Evolutionary conservation across 257 asterid genomes (phyloP), one percentile per base, ranked within the genome.

Genomic region (Handroanthus guayacan): DNA sequence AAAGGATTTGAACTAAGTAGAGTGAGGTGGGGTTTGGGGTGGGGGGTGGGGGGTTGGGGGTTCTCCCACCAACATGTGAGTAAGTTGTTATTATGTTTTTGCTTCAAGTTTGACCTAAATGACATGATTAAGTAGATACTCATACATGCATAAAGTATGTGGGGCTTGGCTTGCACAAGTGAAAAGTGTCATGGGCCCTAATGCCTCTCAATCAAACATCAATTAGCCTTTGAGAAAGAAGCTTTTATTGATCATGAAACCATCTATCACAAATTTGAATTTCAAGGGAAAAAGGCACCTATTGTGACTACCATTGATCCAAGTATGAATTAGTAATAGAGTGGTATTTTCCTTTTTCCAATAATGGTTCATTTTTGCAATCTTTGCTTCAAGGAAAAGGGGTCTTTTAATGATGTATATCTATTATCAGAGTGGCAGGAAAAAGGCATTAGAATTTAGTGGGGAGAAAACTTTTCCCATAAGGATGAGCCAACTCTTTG

Each of bases 101-200:
- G 91, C 92, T 87, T 89, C 68, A 87, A 86, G 91, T 80, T 78
- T 81, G 85, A 78, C 81, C 80, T 77, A 18, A 72, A 62, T 81
- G 82, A 47, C 74, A 89, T 87, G 95, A 89, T 89, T 76, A 80
- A 62, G 69, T 75, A 61, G 25, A 67, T 65, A 70, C 45, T 62
- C 31, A 51, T 77, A 55, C 69, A 69, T 71, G 79, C 78, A 77
- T 73, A 81, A 79, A 84, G 84, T 71, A 66, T 52, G 90, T 87
- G 87, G 90, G 94, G 84, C 57, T 80, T 81, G 79, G 75, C 86
- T 83, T 89, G 91, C 94, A 87, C 89, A 79, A 79, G 87, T 71
- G 88, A 82, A 85, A 86, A 89, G 87, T 48, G 78, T 67, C 54
- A 43, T 83, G 91, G 87, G 86, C 60, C 83, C 85, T 69, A 47